phyloP scores from a whole-genome alignment of 768 basidiomycete genomes.

The Cystobasidium ongulense region DNA sequence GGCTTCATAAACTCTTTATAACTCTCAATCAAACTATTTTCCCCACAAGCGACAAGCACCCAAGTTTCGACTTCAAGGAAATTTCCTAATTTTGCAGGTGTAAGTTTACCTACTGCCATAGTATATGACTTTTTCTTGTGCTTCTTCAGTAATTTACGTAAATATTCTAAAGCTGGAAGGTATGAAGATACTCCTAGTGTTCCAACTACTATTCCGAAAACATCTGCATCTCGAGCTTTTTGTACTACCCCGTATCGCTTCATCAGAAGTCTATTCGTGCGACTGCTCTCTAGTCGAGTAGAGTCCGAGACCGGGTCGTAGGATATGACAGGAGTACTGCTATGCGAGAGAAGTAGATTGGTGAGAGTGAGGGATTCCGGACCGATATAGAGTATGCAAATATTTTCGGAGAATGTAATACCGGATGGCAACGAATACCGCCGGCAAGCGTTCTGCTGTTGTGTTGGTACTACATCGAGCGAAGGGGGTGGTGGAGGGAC shows the following conservation, averaged over 20 bases:
- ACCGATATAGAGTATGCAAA: constrained; percentile 59
- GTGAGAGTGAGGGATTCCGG: constrained; percentile 69
- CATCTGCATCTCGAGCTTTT: constrained; percentile 79
- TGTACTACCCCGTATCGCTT: constrained; percentile 78
- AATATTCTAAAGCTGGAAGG: constrained; percentile 69
- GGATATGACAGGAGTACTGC: constrained; percentile 56
- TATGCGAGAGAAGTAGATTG: constrained; percentile 75
- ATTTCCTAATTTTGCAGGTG: constrained; percentile 88
- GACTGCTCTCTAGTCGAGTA: constrained; percentile 56
- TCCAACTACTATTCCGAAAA: constrained; percentile 89
- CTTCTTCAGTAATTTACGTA: constrained; percentile 61
- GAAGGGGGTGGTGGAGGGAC: not conserved
- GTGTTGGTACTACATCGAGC: not conserved
- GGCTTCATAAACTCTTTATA: constrained; percentile 75
- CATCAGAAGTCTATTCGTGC: constrained; percentile 74
- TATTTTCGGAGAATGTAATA: constrained; percentile 39
- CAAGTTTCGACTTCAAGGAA: constrained; percentile 95
- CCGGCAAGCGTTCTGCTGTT: constrained; percentile 1
- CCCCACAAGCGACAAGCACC: constrained; percentile 85
- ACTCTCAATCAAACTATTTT: constrained; percentile 71
- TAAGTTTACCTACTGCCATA: constrained; percentile 86
- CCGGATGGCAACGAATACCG: not conserved
- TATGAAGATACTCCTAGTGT: constrained; percentile 87
- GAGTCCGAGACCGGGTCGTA: constrained; percentile 58
- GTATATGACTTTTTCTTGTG: constrained; percentile 86